A percentile compares a stretch with the other conserved stretches of the same genome.
Evolutionary conservation across 192 early-diverging fungal genomes (phyloP).

Genomic region (Gaertneriomyces semiglobifer): DNA sequence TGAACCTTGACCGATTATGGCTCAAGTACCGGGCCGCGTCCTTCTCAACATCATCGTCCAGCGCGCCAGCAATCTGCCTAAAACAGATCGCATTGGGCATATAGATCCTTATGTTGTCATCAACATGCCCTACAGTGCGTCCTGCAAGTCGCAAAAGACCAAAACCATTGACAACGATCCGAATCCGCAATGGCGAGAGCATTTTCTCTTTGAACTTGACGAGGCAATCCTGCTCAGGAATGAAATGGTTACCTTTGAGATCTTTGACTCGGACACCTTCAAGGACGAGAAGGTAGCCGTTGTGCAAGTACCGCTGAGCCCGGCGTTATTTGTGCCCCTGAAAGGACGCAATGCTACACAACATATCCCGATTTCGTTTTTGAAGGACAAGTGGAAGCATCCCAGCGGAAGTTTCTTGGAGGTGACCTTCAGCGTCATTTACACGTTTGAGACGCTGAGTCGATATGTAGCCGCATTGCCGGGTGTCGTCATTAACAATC

Average conservation of each 20-base stretch:
- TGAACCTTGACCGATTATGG: too few relatives aligned
- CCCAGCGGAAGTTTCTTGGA: neutral
- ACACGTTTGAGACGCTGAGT: slow-evolving; percentile 1
- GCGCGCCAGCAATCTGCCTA: slow-evolving; percentile 7
- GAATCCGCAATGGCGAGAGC: slow-evolving; percentile 4
- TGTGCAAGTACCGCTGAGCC: slow-evolving; percentile 1
- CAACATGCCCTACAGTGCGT: neutral
- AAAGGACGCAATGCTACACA: neutral
- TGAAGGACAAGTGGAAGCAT: slow-evolving; percentile 3
- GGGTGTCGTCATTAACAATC: neutral
- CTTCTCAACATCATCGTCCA: neutral
- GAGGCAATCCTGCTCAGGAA: neutral
- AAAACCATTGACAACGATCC: neutral
- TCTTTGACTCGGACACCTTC: slow-evolving; percentile 14
- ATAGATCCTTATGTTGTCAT: slow-evolving; percentile 13
- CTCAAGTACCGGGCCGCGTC: neutral
- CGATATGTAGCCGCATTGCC: neutral
- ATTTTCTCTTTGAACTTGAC: neutral
- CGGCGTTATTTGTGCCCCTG: neutral
- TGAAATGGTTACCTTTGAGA: neutral
- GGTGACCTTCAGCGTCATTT: neutral
- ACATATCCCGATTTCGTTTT: slow-evolving; percentile 1
- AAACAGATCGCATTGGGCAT: slow-evolving; percentile 3
- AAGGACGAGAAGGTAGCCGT: slow-evolving; percentile 1
- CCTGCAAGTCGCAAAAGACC: neutral